Evolutionary conservation across 495 filamentous ascomycete species (phyloP), one percentile per base, ranked within the genome.

Genomic region (Xanthoparmelia taractica): DNA sequence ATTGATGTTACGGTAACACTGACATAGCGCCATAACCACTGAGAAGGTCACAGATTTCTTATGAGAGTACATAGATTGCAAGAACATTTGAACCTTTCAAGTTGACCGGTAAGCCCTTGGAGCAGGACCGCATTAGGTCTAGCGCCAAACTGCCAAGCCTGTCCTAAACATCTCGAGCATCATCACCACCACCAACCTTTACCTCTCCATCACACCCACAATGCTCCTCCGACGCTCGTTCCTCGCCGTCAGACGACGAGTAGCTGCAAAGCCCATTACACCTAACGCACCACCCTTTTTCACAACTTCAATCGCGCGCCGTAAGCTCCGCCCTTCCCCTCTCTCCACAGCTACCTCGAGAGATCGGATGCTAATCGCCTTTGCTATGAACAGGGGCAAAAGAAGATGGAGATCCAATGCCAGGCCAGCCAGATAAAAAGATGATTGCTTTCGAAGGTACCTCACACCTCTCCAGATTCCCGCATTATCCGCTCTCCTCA

Each of bases 141-240:
- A n/a, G n/a, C n/a, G n/a, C n/a, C n/a, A n/a, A n/a, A n/a, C n/a
- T n/a, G n/a, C n/a, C n/a, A n/a, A n/a, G n/a, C n/a, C n/a, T n/a
- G n/a, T n/a, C n/a, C n/a, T n/a, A n/a, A n/a, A n/a, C n/a, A n/a
- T n/a, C n/a, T n/a, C n/a, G n/a, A n/a, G n/a, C n/a, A n/a, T n/a
- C n/a, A n/a, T n/a, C n/a, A n/a, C n/a, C n/a, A n/a, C n/a, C n/a
- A n/a, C n/a, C n/a, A n/a, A n/a, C n/a, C n/a, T n/a, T n/a, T n/a
- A n/a, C n/a, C n/a, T 36, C 10, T 36, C 34, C 34, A 36, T 5
- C 34, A 36, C 34, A 36, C 5, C 10, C 10, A 56, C 27, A 38
- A 94, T 93, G 89, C 89, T 93, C 77, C 79, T 94, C 73, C 87
- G 89, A 78, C 89, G 91, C 75, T 84, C 90, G 68, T 88, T 84